Conservation (phyloP, 2,329 filamentous ascomycete genomes). For the Penicillium sclerotiorum region DNA sequence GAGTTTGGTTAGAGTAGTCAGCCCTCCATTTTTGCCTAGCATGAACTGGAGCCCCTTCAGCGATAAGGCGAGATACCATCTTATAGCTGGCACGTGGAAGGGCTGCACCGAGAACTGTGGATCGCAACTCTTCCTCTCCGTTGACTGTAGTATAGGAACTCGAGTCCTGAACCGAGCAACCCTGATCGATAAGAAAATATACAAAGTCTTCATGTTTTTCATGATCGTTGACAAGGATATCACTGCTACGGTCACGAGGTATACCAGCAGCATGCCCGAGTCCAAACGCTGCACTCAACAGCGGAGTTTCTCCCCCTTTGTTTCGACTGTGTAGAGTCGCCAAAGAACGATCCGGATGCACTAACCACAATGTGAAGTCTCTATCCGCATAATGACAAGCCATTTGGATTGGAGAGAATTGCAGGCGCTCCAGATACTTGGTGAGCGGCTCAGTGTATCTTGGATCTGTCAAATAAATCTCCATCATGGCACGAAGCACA, state of each 20-base stretch:
- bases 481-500: neutral
- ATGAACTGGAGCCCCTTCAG: neutral
- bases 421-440: neutral
- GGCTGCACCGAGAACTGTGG: neutral
- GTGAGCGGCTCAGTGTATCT: neutral
- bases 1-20: neutral
- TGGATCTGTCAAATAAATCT: neutral
- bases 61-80: neutral
- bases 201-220: neutral
- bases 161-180: neutral
- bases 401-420: neutral
- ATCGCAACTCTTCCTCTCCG: neutral
- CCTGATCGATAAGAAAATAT: neutral
- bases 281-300: neutral
- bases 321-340: neutral
- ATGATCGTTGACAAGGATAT: neutral
- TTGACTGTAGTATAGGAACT: neutral
- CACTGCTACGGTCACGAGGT: neutral
- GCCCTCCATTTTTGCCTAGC: neutral
- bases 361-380: neutral
- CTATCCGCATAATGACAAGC: neutral
- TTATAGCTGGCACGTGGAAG: neutral
- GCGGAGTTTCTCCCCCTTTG: neutral
- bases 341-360: neutral
- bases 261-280: neutral